Base-by-base conservation (phyloP, 352 stramenopile genomes). In the Phytophthora palmivora region DNA sequence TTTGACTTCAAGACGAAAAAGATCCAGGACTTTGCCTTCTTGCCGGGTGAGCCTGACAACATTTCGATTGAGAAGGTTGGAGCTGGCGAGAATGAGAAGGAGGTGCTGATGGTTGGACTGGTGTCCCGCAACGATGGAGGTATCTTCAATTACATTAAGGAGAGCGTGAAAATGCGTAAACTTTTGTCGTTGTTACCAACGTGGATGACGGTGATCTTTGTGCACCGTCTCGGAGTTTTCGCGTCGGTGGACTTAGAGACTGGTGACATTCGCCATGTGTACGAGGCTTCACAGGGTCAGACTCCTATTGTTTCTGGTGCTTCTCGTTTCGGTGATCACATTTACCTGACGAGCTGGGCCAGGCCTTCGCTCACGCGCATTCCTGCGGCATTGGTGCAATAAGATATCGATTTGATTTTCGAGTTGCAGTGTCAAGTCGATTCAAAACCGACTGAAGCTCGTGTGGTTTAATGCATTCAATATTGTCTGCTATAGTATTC, bases 1-100 rank as follows among this genome's bases (percentile, higher is more conserved):
- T 90, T 76, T 36, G 70, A 77, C 32, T 57, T 87, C 0, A 45
- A 59, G 30, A 84, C 72, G 6, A 67, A 71, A 43, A 56, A 65
- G 44, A 30, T 90, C 3, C 62, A 75, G 24, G 78, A 90, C 46
- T 90, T 87, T 59, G 81, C 81, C 11, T 90, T 82, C 53, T 44
- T 87, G 30, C 78, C 81, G 2, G 78, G 78, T 26, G 63, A 77
- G 38, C 77, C 81, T 0, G 79, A 86, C 55, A 87, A 87, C 28
- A 58, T 90, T 11, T 72, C 57, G 28, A 65, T 90, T 15, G 64
- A 69, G 22, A 76, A 68, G 19, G 47, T 77, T 0, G 58, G 63
- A 14, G 48, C 53, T 50, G 54, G 58, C 21, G 56, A 63, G 18
- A 75, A 76, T 16, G 53, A 63, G 32, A 66, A 41, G 37, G 37